Evolutionary conservation across 768 basidiomycete genomes (phyloP).

Genomic region (Pseudohyphozyma bogoriensis): DNA sequence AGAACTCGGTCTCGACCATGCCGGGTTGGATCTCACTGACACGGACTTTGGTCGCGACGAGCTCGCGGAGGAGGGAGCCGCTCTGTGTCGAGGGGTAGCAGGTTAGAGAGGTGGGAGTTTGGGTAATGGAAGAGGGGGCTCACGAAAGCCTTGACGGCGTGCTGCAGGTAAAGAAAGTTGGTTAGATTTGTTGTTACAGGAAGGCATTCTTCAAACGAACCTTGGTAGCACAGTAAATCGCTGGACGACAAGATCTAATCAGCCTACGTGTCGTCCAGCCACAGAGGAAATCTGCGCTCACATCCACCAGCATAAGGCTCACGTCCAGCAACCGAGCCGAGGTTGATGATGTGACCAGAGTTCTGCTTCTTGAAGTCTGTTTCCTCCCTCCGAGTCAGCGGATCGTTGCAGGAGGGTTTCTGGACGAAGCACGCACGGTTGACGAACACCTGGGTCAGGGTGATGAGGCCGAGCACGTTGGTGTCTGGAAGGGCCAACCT

Average conservation of each 20-base stretch:
- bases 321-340: constrained; percentile 82
- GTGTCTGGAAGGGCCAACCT: constrained; percentile 29
- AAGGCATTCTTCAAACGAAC: neutral
- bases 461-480: constrained; percentile 70
- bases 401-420: too few species aligned
- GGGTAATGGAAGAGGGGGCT: too few species aligned
- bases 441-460: constrained; percentile 51
- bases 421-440: constrained; percentile 42
- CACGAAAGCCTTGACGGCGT: constrained; percentile 71
- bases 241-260: too few species aligned
- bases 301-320: constrained; percentile 88
- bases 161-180: constrained; percentile 27
- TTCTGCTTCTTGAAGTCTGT: constrained; percentile 67
- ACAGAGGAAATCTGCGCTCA: too few species aligned
- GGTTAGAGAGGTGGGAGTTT: too few species aligned
- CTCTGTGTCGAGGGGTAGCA: too few species aligned
- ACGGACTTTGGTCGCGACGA: constrained; percentile 84
- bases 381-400: neutral
- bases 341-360: constrained; percentile 61
- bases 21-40: constrained; percentile 93
- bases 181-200: neutral
- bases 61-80: constrained; percentile 61
- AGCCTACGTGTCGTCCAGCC: too few species aligned
- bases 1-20: constrained; percentile 55
- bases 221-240: constrained; percentile 82